phyloP scores from a whole-genome alignment of 2,329 filamentous ascomycete species.

The Cladosporium velox region DNA sequence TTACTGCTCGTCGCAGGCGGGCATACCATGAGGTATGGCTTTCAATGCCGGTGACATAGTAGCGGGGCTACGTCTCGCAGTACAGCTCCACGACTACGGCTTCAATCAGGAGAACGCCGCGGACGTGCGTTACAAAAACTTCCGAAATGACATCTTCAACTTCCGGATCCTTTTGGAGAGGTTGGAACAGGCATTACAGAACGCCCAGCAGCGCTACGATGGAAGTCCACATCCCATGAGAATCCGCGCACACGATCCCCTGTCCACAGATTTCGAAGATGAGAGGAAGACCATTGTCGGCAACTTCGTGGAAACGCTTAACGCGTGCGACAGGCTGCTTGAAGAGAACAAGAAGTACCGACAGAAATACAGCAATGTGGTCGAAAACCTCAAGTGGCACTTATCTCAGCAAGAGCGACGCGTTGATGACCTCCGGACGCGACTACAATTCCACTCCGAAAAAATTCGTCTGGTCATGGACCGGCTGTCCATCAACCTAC shows the following conservation, averaged over 20 bases:
- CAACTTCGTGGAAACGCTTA: neutral
- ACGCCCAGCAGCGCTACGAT: constrained; percentile 18
- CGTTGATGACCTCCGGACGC: constrained; percentile 26
- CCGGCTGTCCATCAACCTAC: neutral
- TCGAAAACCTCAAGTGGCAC: constrained; percentile 26
- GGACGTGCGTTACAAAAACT: constrained; percentile 27
- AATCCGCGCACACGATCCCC: neutral
- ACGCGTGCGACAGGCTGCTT: constrained; percentile 28
- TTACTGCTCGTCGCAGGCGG: neutral
- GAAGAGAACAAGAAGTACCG: constrained; percentile 26
- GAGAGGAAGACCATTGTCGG: neutral
- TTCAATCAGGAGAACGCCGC: constrained; percentile 27
- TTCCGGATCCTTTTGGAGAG: constrained; percentile 25
- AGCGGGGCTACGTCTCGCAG: constrained; percentile 24
- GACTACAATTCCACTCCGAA: constrained; percentile 29
- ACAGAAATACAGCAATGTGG: constrained; percentile 22
- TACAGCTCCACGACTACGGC: constrained; percentile 26
- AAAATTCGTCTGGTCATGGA: neutral
- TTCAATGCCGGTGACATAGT: constrained; percentile 25
- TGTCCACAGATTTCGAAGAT: neutral
- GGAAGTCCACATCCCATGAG: neutral
- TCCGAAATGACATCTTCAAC: constrained; percentile 28
- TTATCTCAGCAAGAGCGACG: constrained; percentile 21
- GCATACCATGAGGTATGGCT: neutral
- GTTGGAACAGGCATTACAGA: constrained; percentile 24